A percentile compares a stretch with the other conserved stretches of the same genome.
These are phyloP conservation scores for Tolypocladium pustulatum DNA, from an alignment of 2,329 filamentous ascomycete genomes.

Conservation along the genomic window DNA sequence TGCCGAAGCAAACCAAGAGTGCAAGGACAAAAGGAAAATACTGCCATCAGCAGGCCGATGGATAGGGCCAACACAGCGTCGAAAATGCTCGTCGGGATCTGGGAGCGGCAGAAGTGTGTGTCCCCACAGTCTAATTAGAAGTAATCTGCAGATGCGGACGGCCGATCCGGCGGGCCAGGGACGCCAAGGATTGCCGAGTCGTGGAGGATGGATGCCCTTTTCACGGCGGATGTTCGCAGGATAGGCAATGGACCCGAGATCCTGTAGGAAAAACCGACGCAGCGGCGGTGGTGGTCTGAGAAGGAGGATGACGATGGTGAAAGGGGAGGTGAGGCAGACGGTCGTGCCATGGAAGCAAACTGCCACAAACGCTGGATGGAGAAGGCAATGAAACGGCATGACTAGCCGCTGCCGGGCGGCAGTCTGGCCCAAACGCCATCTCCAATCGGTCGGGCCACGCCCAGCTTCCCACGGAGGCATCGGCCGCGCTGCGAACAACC, in stretches of 20 bases:
- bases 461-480: background rate
- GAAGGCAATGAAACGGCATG: background rate
- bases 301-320: background rate
- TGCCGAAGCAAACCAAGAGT: background rate
- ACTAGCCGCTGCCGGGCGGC: background rate
- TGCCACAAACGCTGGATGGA: background rate
- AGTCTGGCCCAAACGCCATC: background rate
- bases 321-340: background rate
- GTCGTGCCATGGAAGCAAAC: background rate
- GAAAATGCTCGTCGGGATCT: constrained; percentile 1
- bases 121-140: constrained; percentile 11
- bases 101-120: background rate
- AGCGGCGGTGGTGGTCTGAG: background rate
- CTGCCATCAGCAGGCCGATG: background rate
- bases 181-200: background rate
- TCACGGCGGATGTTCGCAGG: background rate
- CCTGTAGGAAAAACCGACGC: background rate
- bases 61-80: background rate
- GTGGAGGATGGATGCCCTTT: fast-evolving
- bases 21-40: background rate
- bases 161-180: constrained; percentile 11
- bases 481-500: background rate
- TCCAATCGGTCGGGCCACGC: background rate
- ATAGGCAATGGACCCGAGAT: background rate
- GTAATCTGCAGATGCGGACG: constrained; percentile 11